These are phyloP conservation scores for Dicorynia guianensis DNA, from an alignment of 306 rosid genomes.

Conservation along the genomic window DNA sequence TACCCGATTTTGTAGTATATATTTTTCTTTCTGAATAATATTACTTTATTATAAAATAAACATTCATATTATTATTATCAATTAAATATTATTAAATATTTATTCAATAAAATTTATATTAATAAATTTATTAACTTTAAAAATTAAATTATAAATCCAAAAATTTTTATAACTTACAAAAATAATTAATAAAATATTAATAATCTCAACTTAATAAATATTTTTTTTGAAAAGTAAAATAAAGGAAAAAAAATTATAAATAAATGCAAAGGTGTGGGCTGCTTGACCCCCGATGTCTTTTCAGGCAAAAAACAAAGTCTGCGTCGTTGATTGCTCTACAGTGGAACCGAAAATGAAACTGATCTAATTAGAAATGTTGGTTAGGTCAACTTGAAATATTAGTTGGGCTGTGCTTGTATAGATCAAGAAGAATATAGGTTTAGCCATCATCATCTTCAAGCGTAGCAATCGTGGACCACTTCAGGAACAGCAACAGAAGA, in stretches of 20 bases:
- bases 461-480: conserved; percentile 41
- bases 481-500: background rate
- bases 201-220: too few relatives aligned
- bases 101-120: too few relatives aligned
- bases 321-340: background rate
- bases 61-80: too few relatives aligned
- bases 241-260: background rate
- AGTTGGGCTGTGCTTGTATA: background rate
- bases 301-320: conserved; percentile 9
- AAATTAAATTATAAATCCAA: too few relatives aligned
- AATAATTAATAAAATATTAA: too few relatives aligned
- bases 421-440: conserved; percentile 1
- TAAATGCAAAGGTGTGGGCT: background rate
- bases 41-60: too few relatives aligned
- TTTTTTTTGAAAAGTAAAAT: background rate
- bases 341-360: conserved; percentile 16
- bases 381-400: conserved; percentile 33
- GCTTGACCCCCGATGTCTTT: background rate
- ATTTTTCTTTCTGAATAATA: too few relatives aligned
- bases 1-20: too few relatives aligned
- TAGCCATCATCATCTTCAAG: conserved; percentile 25
- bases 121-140: too few relatives aligned
- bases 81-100: too few relatives aligned
- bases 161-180: too few relatives aligned
- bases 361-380: background rate